These are phyloP conservation scores for Globisporangium viniferum DNA, from an alignment of 352 stramenopile genomes.

Conservation along the genomic window DNA sequence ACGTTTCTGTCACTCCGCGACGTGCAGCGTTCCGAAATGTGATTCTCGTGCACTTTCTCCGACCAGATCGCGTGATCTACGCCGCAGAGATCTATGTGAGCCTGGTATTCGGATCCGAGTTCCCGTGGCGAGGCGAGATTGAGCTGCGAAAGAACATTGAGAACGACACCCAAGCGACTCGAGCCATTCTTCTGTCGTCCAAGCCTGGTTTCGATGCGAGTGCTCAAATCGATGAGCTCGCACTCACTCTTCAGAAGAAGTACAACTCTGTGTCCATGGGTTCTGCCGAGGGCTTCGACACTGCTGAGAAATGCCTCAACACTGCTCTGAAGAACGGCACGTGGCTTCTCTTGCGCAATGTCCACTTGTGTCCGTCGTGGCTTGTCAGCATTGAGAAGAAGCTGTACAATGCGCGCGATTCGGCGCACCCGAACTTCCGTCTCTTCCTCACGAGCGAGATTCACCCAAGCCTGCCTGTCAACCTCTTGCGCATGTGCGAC, in stretches of 20 bases:
- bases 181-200: conserved; percentile 96
- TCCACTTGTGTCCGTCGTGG: conserved; percentile 98
- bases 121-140: conserved; percentile 95
- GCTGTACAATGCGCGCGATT: conserved; percentile 86
- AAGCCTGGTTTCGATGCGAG: conserved; percentile 98
- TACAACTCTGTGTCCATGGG: conserved; percentile 98
- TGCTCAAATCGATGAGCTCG: conserved; percentile 95
- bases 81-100: conserved; percentile 76
- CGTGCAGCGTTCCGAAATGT: conserved; percentile 78
- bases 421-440: conserved; percentile 71
- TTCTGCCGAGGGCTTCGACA: conserved; percentile 94
- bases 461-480: conserved; percentile 93
- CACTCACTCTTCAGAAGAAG: conserved; percentile 87
- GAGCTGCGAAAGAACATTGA: conserved; percentile 93
- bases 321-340: conserved; percentile 94
- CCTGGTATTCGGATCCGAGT: conserved; percentile 86
- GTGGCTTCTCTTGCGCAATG: conserved; percentile 99
- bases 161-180: conserved; percentile 85
- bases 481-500: conserved; percentile 95
- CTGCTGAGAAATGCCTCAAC: conserved; percentile 93
- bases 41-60: conserved; percentile 82
- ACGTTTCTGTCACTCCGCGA: conserved; percentile 35
- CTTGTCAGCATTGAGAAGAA: conserved; percentile 97
- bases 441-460: conserved; percentile 99
- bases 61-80: conserved; percentile 86